Evolutionary conservation across 2,329 filamentous ascomycete genomes (phyloP).

Genomic region (Cercospora sp.): DNA sequence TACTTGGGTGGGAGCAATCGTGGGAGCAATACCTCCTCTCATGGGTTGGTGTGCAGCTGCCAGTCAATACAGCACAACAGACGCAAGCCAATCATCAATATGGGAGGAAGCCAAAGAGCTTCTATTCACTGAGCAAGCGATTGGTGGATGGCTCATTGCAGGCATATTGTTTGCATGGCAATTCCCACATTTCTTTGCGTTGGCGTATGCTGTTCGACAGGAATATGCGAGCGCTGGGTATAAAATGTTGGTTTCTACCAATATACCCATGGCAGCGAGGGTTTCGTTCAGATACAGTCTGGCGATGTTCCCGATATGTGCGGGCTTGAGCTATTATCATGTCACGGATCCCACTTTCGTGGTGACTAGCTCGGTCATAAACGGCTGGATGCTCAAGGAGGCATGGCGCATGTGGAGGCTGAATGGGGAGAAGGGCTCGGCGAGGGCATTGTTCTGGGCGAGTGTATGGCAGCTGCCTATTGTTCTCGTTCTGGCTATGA

Average conservation of each 20-base stretch:
- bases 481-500: constrained; percentile 83
- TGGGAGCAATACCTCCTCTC: constrained; percentile 88
- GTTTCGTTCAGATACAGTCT: constrained; percentile 87
- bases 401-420: constrained; percentile 78
- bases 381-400: constrained; percentile 80
- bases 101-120: constrained; percentile 38
- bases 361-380: constrained; percentile 75
- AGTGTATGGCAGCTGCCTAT: constrained; percentile 95
- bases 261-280: constrained; percentile 79
- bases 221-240: constrained; percentile 77
- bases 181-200: constrained; percentile 95
- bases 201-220: constrained; percentile 83
- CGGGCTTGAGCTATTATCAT: constrained; percentile 73
- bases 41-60: constrained; percentile 99
- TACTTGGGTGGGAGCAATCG: constrained; percentile 91
- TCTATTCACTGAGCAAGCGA: constrained; percentile 40
- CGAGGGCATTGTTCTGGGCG: constrained; percentile 89
- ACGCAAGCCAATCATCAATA: constrained; percentile 28
- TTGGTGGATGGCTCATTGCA: constrained; percentile 85
- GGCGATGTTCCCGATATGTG: constrained; percentile 81
- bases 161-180: constrained; percentile 91
- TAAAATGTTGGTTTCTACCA: constrained; percentile 79
- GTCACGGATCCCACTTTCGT: constrained; percentile 87
- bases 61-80: constrained; percentile 69
- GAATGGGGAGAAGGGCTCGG: constrained; percentile 76